phyloP scores from a whole-genome alignment of 192 early-diverging fungal species.

The Coemansia sp. region DNA sequence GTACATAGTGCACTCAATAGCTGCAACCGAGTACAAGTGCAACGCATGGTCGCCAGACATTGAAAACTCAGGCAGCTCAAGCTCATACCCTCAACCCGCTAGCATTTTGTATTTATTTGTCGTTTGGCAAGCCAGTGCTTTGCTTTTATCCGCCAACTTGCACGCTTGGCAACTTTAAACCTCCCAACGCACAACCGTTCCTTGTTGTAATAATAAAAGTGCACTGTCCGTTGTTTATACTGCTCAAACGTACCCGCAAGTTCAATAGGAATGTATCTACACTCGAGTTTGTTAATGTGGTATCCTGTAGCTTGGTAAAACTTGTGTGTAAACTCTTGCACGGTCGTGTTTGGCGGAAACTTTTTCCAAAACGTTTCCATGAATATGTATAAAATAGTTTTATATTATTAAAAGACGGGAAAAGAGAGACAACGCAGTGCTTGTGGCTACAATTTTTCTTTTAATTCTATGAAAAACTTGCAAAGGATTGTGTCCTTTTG shows the following conservation, averaged over 20 bases:
- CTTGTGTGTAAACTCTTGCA: background rate
- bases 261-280: background rate
- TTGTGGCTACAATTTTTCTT: background rate
- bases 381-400: background rate
- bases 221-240: background rate
- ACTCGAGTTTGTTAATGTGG: background rate
- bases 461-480: background rate
- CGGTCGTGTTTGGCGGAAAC: background rate
- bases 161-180: background rate
- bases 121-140: background rate
- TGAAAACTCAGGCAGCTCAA: too few relatives aligned
- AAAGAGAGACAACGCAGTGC: background rate
- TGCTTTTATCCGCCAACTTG: conserved; percentile 1
- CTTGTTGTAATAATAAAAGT: background rate
- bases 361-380: conserved; percentile 1
- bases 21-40: too few relatives aligned
- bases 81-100: background rate
- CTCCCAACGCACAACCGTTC: background rate
- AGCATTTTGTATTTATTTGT: background rate
- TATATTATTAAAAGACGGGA: background rate
- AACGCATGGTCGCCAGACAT: too few relatives aligned
- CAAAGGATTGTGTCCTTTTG: too few relatives aligned
- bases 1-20: too few relatives aligned
- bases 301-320: background rate
- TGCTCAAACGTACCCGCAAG: background rate